phyloP scores from a whole-genome alignment of 2,329 filamentous ascomycete species.

The Claviceps sp. region DNA sequence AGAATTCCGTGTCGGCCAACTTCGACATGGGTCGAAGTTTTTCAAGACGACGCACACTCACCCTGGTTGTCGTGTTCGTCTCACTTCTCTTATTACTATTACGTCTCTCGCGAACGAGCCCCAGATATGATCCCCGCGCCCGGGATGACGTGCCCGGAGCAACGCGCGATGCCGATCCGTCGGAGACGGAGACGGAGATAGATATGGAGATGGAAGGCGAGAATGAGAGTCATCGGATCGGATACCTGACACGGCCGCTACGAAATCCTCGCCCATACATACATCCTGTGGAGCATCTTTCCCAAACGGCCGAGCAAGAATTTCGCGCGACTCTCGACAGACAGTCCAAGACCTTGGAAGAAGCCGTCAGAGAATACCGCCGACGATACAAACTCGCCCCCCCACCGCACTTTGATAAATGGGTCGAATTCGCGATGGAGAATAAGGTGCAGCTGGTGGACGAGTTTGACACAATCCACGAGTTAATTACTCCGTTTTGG shows the following conservation, averaged over 20 bases:
- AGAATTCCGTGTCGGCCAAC: not conserved
- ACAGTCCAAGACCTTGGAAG: conserved; percentile 64
- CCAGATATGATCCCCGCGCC: not conserved
- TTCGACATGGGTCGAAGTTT: not conserved
- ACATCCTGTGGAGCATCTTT: not conserved
- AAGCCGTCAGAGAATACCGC: conserved; percentile 71
- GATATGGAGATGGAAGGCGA: not conserved
- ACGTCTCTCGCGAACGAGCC: not conserved
- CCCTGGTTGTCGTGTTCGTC: not conserved
- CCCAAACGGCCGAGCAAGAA: not conserved
- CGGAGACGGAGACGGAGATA: not conserved
- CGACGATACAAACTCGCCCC: conserved; percentile 70
- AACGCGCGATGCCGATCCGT: not conserved
- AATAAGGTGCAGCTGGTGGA: conserved; percentile 71
- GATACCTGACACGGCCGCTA: not conserved
- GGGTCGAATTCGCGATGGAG: conserved; percentile 73
- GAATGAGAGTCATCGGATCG: not conserved
- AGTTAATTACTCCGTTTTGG: conserved; percentile 84
- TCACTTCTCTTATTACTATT: not conserved
- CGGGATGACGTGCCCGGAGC: not conserved
- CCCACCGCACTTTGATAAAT: conserved; percentile 85
- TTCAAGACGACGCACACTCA: not conserved
- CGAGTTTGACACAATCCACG: conserved; percentile 80
- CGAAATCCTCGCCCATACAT: not conserved
- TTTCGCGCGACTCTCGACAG: conserved; percentile 24